These are phyloP conservation scores for Phialophora macrospora DNA, from an alignment of 2,329 filamentous ascomycete species.

Conservation along the genomic window DNA sequence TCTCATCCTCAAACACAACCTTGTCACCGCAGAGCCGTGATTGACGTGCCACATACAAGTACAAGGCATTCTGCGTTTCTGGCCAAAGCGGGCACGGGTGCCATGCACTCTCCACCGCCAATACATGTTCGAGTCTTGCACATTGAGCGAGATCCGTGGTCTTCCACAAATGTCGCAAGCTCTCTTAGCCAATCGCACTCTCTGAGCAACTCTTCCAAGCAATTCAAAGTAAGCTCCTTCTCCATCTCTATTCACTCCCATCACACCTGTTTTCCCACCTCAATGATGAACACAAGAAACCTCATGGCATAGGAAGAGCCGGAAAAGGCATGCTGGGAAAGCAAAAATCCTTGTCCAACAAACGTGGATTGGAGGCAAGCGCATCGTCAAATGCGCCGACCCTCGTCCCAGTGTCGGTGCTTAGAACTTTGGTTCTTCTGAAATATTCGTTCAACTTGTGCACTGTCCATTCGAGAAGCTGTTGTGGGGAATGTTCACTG, in stretches of 20 bases:
- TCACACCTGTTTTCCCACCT: conserved; percentile 1
- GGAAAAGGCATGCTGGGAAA: conserved; percentile 39
- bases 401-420: conserved; percentile 37
- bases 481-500: not conserved
- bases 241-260: not conserved
- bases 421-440: conserved; percentile 41
- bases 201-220: not conserved
- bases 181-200: not conserved
- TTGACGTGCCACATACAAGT: not conserved
- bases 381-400: conserved; percentile 40
- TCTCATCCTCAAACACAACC: not conserved
- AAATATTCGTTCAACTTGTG: conserved; percentile 22
- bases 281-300: conserved; percentile 40
- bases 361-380: conserved; percentile 1
- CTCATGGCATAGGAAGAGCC: conserved; percentile 42
- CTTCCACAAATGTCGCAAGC: no score
- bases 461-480: not conserved
- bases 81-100: not conserved
- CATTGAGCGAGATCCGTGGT: not conserved
- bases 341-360: not conserved
- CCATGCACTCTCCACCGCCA: not conserved
- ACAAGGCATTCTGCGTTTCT: not conserved
- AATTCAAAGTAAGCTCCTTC: not conserved
- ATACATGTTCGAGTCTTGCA: not conserved
- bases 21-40: not conserved